Evolutionary conservation across 192 early-diverging fungal genomes (phyloP).

Genomic region (Backusella parvicylindrica): DNA sequence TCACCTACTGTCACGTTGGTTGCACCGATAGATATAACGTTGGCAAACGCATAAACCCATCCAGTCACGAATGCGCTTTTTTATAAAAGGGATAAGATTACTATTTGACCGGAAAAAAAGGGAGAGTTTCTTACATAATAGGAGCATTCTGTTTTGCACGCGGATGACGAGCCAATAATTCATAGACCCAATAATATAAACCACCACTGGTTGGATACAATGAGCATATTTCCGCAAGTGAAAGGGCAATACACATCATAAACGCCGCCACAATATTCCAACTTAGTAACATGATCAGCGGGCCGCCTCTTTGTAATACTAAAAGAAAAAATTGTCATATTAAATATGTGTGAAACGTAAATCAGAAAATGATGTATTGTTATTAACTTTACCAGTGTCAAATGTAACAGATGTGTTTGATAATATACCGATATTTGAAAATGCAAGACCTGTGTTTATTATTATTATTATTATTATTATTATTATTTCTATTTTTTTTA

Average conservation of each 20-base stretch:
- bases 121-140: constrained; percentile 8
- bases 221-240: constrained; percentile 30
- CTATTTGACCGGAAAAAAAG: background rate
- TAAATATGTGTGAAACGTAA: background rate
- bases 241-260: constrained; percentile 33
- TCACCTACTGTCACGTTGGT: constrained; percentile 31
- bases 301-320: constrained; percentile 31
- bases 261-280: constrained; percentile 34
- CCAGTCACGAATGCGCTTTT: constrained; percentile 30
- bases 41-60: constrained; percentile 28
- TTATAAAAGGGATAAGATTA: background rate
- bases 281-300: constrained; percentile 29
- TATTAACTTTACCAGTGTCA: constrained; percentile 18
- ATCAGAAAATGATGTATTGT: background rate
- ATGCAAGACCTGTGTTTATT: constrained; percentile 19
- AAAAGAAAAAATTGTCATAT: background rate
- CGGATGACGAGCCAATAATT: constrained; percentile 7
- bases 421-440: constrained; percentile 34
- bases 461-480: background rate
- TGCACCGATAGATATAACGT: constrained; percentile 24
- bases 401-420: constrained; percentile 30
- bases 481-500: too few species aligned
- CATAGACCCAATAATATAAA: constrained; percentile 29
- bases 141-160: background rate
- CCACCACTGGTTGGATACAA: constrained; percentile 29